Percentiles rank a stretch among this genome's conserved stretches.
Conservation (phyloP, 768 basidiomycete genomes). For the Cyclocybe aegerita region DNA sequence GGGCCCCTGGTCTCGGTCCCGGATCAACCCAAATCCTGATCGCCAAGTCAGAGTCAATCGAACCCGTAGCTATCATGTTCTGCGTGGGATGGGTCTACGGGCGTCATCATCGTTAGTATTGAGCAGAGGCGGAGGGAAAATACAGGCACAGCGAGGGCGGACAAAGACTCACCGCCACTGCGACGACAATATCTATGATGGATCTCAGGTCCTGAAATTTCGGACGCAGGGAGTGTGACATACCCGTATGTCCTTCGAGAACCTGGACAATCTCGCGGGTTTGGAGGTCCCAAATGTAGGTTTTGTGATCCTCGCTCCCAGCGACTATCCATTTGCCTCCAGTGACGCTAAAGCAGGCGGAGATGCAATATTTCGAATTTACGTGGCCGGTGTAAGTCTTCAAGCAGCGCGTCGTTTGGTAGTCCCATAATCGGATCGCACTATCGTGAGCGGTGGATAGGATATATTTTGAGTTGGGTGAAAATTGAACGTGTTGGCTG, state of each 20-base stretch:
- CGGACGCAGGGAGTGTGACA: conserved; percentile 10
- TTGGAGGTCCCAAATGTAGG: conserved; percentile 91
- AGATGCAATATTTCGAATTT: conserved; percentile 83
- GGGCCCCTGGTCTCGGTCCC: conserved; percentile 22
- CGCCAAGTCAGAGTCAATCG: conserved; percentile 79
- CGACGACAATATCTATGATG: conserved; percentile 67
- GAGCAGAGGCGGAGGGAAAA: not conserved
- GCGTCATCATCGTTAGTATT: conserved; percentile 1
- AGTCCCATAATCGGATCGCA: conserved; percentile 93
- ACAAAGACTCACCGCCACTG: conserved; percentile 60
- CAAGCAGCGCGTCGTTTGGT: conserved; percentile 84
- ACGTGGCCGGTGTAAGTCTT: conserved; percentile 88
- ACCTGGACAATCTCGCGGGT: conserved; percentile 82
- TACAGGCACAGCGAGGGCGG: too few species aligned
- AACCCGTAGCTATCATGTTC: conserved; percentile 87
- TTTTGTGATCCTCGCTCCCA: conserved; percentile 88
- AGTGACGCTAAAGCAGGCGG: conserved; percentile 81
- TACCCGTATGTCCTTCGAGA: conserved; percentile 74
- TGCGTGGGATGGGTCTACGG: conserved; percentile 79
- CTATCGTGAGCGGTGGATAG: conserved; percentile 93
- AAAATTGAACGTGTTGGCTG: conserved; percentile 91
- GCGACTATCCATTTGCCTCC: conserved; percentile 89
- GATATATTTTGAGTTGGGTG: conserved; percentile 94
- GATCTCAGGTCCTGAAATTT: conserved; percentile 3
- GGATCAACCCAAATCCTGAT: conserved; percentile 84